Base-by-base conservation (phyloP, 2,329 filamentous ascomycete species). In the Lachnum nothofagi region DNA sequence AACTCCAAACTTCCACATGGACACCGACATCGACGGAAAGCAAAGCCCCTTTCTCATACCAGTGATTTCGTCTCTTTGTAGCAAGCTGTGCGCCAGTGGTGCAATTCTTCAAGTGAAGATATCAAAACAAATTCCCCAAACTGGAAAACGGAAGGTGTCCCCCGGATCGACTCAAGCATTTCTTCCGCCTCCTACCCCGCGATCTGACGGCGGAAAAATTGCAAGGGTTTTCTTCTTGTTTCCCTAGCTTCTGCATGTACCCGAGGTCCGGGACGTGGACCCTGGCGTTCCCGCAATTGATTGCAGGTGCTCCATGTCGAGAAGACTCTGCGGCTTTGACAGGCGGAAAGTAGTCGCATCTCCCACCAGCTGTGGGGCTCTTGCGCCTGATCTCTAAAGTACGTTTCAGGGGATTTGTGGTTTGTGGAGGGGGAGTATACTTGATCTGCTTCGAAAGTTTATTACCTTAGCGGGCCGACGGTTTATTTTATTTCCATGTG, bases 141-240 rank as follows among this genome's bases (percentile, higher is more conserved):
- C 46, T 3, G 31, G n/a, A n/a, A 46, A 44, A 29, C 50, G 46
- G 50, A 53, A 39, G 34, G 27, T 35, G 1, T 10, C 29, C 27
- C 2, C 27, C 41, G n/a, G 22, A 41, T 27, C 8, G 40, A 22
- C 33, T 39, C 50, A 39, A 49, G 34, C 43, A 43, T 49, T 53
- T 47, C 40, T 43, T 46, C 50, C 46, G 34, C 35, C 19, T 22
- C 34, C 24, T 40, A 39, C 46, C 38, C 46, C 50, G 49, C 46
- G 46, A 49, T 43, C 49, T 31, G 23, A 22, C 40, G 38, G 41
- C 23, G 41, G 40, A 31, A 42, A 34, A 40, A 17, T 39, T 1
- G 37, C 37, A 23, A 35, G 29, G 24, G 10, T 20, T 40, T 22
- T 12, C 20, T 12, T 40, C 9, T 12, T 6, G 17, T 40, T 20